These are phyloP conservation scores for Lactarius psammicola DNA, from an alignment of 768 basidiomycete species.

Conservation along the genomic window DNA sequence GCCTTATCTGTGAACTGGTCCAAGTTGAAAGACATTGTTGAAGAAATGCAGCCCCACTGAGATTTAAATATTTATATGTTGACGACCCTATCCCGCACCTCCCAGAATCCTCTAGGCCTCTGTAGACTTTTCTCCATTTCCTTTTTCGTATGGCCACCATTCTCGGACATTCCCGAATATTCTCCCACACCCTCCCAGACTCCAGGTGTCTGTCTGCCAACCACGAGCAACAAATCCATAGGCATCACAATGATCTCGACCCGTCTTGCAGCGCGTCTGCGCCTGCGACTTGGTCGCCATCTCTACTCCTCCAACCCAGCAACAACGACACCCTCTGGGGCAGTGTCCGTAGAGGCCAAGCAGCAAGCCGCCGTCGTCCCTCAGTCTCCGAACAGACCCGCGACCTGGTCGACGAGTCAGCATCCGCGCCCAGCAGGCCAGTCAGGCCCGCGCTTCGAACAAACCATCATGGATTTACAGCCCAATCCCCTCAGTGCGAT, in stretches of 20 bases:
- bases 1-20: constrained; percentile 84
- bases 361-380: constrained; percentile 37
- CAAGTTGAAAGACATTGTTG: constrained; percentile 44
- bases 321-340: background rate
- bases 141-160: background rate
- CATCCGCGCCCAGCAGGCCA: constrained; percentile 57
- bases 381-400: constrained; percentile 81
- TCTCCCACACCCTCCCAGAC: constrained; percentile 5
- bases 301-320: constrained; percentile 12
- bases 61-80: background rate
- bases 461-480: constrained; percentile 83
- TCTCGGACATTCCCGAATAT: background rate
- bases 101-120: constrained; percentile 16
- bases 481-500: constrained; percentile 89
- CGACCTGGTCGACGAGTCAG: constrained; percentile 87
- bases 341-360: constrained; percentile 30
- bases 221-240: background rate
- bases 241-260: constrained; percentile 24
- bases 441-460: constrained; percentile 85
- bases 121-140: background rate
- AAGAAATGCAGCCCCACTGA: constrained; percentile 38
- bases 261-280: constrained; percentile 23
- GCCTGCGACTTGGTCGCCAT: constrained; percentile 24
- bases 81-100: background rate
- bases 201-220: no score